phyloP scores from a whole-genome alignment of 2,329 filamentous ascomycete genomes.

The Chalaropsis thielavioides region DNA sequence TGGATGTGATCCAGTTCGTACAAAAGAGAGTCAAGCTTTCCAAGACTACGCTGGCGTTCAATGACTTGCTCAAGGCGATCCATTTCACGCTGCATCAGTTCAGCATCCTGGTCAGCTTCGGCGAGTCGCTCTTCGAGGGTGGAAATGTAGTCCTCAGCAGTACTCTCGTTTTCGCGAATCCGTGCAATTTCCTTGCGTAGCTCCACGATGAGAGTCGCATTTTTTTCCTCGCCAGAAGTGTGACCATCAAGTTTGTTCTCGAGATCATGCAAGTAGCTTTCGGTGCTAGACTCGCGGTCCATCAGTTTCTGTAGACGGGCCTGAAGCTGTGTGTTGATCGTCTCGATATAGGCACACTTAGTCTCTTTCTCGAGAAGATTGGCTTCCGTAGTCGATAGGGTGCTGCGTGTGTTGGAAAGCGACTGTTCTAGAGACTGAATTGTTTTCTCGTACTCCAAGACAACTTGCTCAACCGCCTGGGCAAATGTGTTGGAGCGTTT shows the following conservation, averaged over 20 bases:
- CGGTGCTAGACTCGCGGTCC: slow-evolving; percentile 81
- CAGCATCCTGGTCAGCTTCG: slow-evolving; percentile 88
- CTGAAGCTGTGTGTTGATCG: slow-evolving; percentile 79
- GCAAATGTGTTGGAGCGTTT: slow-evolving; percentile 94
- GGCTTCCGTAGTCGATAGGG: slow-evolving; percentile 72
- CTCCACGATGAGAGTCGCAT: slow-evolving; percentile 68
- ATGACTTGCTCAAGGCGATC: slow-evolving; percentile 88
- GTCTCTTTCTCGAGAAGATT: slow-evolving; percentile 83
- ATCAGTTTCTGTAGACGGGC: slow-evolving; percentile 80
- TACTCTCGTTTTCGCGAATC: slow-evolving; percentile 75
- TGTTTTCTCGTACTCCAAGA: slow-evolving; percentile 96
- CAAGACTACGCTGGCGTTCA: slow-evolving; percentile 85
- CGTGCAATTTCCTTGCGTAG: slow-evolving; percentile 82
- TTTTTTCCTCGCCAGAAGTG: slow-evolving; percentile 84
- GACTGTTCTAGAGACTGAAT: slow-evolving; percentile 89
- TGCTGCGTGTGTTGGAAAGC: slow-evolving; percentile 72
- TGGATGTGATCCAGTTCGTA: slow-evolving; percentile 70
- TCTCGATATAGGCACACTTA: slow-evolving; percentile 84
- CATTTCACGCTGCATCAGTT: slow-evolving; percentile 93
- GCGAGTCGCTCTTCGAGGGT: slow-evolving; percentile 89
- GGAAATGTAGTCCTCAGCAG: slow-evolving; percentile 91
- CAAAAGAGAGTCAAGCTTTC: slow-evolving; percentile 83
- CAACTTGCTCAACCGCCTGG: slow-evolving; percentile 87
- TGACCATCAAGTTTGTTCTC: slow-evolving; percentile 84
- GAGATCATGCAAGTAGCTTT: slow-evolving; percentile 82